Conservation (phyloP, 441 rosid species). For the Erodium texanum region DNA sequence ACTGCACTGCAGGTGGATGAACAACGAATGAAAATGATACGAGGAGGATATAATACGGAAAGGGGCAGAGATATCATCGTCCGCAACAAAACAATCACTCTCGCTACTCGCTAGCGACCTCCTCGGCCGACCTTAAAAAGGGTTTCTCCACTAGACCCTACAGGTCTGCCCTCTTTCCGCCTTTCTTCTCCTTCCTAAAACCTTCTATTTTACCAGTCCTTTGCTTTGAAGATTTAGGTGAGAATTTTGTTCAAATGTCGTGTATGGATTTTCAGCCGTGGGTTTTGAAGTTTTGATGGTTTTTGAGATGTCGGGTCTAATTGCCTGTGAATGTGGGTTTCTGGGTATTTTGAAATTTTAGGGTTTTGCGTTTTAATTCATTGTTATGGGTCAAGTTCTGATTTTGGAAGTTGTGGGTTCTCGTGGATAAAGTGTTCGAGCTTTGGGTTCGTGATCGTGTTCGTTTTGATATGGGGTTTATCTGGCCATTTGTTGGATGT, state of each 20-base stretch:
- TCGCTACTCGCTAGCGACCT: constrained; percentile 2
- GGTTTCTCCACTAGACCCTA: too few species aligned
- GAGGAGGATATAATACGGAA: not conserved
- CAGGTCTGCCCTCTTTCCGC: not conserved
- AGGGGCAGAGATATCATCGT: too few species aligned
- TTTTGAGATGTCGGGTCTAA: constrained; percentile 8
- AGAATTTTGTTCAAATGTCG: not conserved
- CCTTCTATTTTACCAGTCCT: not conserved
- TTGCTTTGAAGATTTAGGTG: constrained; percentile 14
- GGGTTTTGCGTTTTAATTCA: constrained; percentile 8
- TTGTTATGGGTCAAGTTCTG: not conserved
- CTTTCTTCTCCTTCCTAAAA: constrained; percentile 15
- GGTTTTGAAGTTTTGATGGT: constrained; percentile 15
- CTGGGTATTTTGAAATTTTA: not conserved
- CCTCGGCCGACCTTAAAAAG: constrained; percentile 1
- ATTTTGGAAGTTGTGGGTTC: not conserved
- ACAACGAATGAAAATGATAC: too few species aligned
- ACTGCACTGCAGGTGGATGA: constrained; percentile 21
- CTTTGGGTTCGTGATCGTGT: not conserved
- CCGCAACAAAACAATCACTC: constrained; percentile 21
- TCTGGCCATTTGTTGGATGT: not conserved
- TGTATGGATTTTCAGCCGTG: not conserved
- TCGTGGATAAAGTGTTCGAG: not conserved
- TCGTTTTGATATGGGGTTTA: not conserved
- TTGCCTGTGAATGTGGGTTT: not conserved